Percentiles rank a stretch among this genome's conserved stretches.
phyloP scores from a whole-genome alignment of 2,329 filamentous ascomycete species.

The Fusarium sp. region DNA sequence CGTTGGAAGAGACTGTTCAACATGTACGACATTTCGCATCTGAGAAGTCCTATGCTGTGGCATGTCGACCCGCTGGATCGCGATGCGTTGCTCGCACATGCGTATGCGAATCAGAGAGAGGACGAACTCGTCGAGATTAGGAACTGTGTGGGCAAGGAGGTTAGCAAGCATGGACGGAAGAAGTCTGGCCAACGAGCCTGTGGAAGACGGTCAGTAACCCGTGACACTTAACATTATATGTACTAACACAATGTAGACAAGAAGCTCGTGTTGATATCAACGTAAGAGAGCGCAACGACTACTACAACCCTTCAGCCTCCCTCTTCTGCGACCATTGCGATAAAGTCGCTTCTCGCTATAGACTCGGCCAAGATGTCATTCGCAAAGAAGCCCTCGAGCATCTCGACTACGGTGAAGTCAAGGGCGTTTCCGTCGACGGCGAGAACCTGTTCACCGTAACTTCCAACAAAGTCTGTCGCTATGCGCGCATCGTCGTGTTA shows the following conservation, averaged over 20 bases:
- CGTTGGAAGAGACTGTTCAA: constrained; percentile 77
- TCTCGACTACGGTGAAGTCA: constrained; percentile 67
- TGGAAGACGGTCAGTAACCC: constrained; percentile 56
- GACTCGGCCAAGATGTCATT: constrained; percentile 60
- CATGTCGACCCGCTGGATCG: constrained; percentile 81
- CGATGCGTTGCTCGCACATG: constrained; percentile 77
- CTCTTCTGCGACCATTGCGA: constrained; percentile 72
- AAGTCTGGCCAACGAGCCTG: constrained; percentile 54
- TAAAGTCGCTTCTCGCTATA: constrained; percentile 67
- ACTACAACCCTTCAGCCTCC: constrained; percentile 71
- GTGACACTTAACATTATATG: fast-evolving
- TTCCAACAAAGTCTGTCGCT: constrained; percentile 64
- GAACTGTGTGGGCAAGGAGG: constrained; percentile 80
- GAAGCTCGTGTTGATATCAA: constrained; percentile 66
- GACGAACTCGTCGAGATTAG: constrained; percentile 75
- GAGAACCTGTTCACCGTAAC: constrained; percentile 73
- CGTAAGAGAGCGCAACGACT: constrained; percentile 74
- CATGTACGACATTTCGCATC: constrained; percentile 74
- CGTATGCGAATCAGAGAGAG: constrained; percentile 69
- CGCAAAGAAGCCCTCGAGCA: constrained; percentile 69
- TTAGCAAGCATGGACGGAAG: constrained; percentile 84
- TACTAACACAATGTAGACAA: constrained; percentile 46
- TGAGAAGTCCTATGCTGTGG: constrained; percentile 86
- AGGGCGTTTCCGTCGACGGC: constrained; percentile 56
- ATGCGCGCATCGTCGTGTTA: constrained; percentile 72